Percentiles rank a stretch among this genome's conserved stretches.
Evolutionary conservation across 2,329 filamentous ascomycete genomes (phyloP).

Genomic region (Trematosphaeria pertusa): DNA sequence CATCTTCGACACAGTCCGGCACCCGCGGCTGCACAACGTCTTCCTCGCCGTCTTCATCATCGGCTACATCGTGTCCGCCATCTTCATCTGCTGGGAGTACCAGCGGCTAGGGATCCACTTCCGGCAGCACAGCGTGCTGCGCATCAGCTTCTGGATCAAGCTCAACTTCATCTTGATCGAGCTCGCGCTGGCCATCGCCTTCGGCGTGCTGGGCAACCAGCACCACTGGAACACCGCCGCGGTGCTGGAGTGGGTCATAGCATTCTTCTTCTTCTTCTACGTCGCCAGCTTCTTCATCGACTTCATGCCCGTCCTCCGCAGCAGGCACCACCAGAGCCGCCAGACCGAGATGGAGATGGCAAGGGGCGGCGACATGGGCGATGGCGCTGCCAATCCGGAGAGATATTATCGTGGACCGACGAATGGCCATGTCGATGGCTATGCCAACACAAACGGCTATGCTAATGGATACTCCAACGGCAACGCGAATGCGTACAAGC

Average conservation of each 20-base stretch:
- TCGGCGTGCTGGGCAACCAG: constrained; percentile 65
- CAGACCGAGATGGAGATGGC: constrained; percentile 46
- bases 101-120: constrained; percentile 83
- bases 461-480: constrained; percentile 29
- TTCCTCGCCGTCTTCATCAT: constrained; percentile 85
- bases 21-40: constrained; percentile 72
- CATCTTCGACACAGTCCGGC: constrained; percentile 81
- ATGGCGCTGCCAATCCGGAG: constrained; percentile 32
- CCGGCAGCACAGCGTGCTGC: constrained; percentile 75
- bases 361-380: constrained; percentile 29
- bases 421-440: constrained; percentile 17
- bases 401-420: constrained; percentile 34
- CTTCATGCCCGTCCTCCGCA: constrained; percentile 77
- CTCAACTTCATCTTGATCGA: constrained; percentile 83
- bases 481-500: constrained; percentile 27
- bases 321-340: constrained; percentile 55
- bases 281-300: constrained; percentile 87
- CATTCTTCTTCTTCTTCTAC: constrained; percentile 88
- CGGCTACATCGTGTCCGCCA: constrained; percentile 83
- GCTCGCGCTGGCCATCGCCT: constrained; percentile 74
- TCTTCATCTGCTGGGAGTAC: constrained; percentile 91
- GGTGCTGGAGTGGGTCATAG: constrained; percentile 79
- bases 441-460: constrained; percentile 6
- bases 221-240: constrained; percentile 70
- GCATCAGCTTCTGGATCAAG: constrained; percentile 86